Base-by-base conservation (phyloP, 1,284 basidiomycete species). In the Vanrija pseudolonga region DNA sequence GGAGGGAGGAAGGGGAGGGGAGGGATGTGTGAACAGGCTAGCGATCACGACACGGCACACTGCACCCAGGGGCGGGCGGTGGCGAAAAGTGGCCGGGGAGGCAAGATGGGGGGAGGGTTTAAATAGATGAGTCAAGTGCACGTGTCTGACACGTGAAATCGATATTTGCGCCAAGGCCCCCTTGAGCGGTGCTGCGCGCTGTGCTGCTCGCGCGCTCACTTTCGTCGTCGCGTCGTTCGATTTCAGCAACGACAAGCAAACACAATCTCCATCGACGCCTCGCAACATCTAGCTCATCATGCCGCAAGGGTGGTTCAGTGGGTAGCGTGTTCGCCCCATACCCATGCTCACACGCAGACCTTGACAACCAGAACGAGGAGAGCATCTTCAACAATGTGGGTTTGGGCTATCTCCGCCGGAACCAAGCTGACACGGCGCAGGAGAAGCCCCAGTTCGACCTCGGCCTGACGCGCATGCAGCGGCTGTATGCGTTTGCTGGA, bases 401-500 rank as follows among this genome's bases (percentile, higher is more conserved):
- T 32, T 38, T n/a, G 12, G 6, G 36, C 47, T 37, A 14, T 26
- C 8, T 26, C 28, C 45, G 17, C 6, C 47, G 26, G 12, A 36
- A 3, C 28, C 14, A 0, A 15, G 42, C 55, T 60, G 32, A 60
- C 54, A 26, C 32, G 0, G 14, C 0, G 22, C 50, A 76, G 72
- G 62, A 73, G 56, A 88, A 91, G 68, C 86, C 88, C 15, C 88
- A 90, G 11, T 94, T 91, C 80, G 83, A 84, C 59, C 80, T 93
- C 12, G 84, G 85, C 0, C 78, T 95, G 56, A 87, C 90, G 11
- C 81, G 85, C 63, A 88, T 80, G 38, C 87, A 90, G 64, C 78
- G 91, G 45, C 74, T 95, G 51, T 91, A 90, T 74, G 90, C 90
- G 2, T 94, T 94, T 64, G 76, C 81, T 47, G 86, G 80, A 49